phyloP scores from a whole-genome alignment of 1,284 basidiomycete genomes.

The Lentinula novae-zelandiae region DNA sequence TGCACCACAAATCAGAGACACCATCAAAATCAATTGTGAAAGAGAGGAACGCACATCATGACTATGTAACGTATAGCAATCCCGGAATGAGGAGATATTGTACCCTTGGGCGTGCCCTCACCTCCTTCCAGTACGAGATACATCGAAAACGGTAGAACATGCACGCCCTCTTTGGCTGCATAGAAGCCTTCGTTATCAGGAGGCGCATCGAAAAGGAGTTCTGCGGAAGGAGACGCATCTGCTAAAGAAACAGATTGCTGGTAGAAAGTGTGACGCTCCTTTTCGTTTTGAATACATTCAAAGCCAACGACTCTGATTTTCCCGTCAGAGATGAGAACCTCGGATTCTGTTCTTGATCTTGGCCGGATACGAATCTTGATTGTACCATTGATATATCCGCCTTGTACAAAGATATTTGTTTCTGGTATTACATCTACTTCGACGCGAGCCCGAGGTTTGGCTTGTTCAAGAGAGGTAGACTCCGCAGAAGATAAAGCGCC shows the following conservation, averaged over 20 bases:
- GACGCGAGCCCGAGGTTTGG: slow-evolving; percentile 68
- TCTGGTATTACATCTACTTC: slow-evolving; percentile 83
- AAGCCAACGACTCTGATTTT: slow-evolving; percentile 88
- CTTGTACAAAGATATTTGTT: slow-evolving; percentile 79
- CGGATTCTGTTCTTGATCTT: slow-evolving; percentile 52
- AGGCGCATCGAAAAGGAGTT: slow-evolving; percentile 46
- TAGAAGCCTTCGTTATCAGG: slow-evolving; percentile 74
- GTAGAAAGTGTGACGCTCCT: slow-evolving; percentile 81
- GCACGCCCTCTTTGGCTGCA: slow-evolving; percentile 62
- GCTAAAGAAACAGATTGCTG: slow-evolving; percentile 70
- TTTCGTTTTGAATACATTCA: slow-evolving; percentile 65
- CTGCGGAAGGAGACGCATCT: slow-evolving; percentile 43
- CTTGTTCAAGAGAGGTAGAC: slow-evolving; percentile 54
- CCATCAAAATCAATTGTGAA: slow-evolving; percentile 3
- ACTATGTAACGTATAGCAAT: slow-evolving; percentile 81
- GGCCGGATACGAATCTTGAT: slow-evolving; percentile 71
- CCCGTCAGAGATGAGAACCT: slow-evolving; percentile 70
- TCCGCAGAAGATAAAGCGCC: slow-evolving; percentile 18
- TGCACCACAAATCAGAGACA: slow-evolving; percentile 19
- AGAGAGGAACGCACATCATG: slow-evolving; percentile 57
- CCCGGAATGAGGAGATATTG: slow-evolving; percentile 50
- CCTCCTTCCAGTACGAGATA: slow-evolving; percentile 63
- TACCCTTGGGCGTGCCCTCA: slow-evolving; percentile 67
- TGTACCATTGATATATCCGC: slow-evolving; percentile 70
- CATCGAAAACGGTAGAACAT: slow-evolving; percentile 79